phyloP scores from a whole-genome alignment of 2,329 filamentous ascomycete genomes.

The Sporothrix schenckii region DNA sequence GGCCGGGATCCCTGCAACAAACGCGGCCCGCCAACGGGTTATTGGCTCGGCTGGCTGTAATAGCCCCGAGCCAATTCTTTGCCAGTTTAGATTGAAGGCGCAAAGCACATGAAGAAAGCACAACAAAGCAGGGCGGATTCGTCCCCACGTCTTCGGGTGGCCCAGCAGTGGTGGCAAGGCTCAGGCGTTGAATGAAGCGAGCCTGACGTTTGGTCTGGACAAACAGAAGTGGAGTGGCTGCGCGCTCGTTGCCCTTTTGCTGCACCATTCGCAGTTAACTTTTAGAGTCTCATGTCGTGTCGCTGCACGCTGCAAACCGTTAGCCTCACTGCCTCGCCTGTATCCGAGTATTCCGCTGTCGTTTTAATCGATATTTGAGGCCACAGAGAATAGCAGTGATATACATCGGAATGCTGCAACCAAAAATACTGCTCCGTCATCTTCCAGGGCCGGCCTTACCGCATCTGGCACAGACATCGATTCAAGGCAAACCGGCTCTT shows the following conservation, averaged over 20 bases:
- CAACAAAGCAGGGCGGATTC: neutral
- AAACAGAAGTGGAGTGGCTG: slow-evolving; percentile 3
- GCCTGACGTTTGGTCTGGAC: neutral
- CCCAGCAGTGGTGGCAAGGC: neutral
- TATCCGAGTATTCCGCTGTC: slow-evolving; percentile 10
- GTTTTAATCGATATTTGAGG: slow-evolving; percentile 1
- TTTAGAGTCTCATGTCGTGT: neutral
- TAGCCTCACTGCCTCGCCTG: neutral
- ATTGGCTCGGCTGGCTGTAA: slow-evolving; percentile 31
- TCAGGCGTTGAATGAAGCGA: neutral
- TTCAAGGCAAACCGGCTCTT: neutral
- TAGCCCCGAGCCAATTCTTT: slow-evolving; percentile 24
- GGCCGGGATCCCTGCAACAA: slow-evolving; percentile 28
- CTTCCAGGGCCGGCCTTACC: neutral
- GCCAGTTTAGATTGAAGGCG: slow-evolving; percentile 9
- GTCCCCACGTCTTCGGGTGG: neutral
- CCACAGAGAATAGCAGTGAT: neutral
- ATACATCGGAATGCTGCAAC: neutral
- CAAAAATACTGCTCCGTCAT: neutral
- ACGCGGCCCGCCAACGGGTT: slow-evolving; percentile 26
- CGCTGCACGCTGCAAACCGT: neutral
- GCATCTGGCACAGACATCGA: slow-evolving; percentile 1
- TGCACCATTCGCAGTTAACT: neutral
- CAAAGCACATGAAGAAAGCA: slow-evolving; percentile 2
- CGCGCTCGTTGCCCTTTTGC: neutral